phyloP scores from a whole-genome alignment of 768 basidiomycete genomes.

The Suillus brevipes region DNA sequence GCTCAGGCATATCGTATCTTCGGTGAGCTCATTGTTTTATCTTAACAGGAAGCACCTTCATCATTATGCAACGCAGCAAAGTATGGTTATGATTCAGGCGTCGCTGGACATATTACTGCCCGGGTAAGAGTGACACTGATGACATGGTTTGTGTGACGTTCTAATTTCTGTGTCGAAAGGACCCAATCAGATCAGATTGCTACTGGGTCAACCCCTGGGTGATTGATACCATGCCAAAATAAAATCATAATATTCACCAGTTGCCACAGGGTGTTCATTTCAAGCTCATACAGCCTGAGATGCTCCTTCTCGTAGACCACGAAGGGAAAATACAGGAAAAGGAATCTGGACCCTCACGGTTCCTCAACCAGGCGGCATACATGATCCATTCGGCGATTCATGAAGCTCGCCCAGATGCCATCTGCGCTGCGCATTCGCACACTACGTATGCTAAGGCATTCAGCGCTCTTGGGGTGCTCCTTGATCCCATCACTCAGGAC shows the following conservation, averaged over 20 bases:
- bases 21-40: constrained; percentile 26
- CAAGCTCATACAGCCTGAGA: constrained; percentile 42
- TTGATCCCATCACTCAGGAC: constrained; percentile 37
- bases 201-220: constrained; percentile 54
- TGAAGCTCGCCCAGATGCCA: constrained; percentile 35
- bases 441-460: constrained; percentile 38
- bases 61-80: constrained; percentile 21
- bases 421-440: constrained; percentile 37
- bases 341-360: constrained; percentile 29
- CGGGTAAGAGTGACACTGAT: constrained; percentile 21
- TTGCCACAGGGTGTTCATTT: constrained; percentile 43
- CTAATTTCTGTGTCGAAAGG: constrained; percentile 22
- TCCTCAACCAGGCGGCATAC: constrained; percentile 40
- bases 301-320: constrained; percentile 49
- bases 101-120: constrained; percentile 53
- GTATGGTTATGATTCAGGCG: constrained; percentile 47
- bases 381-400: constrained; percentile 38
- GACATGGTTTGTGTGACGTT: not conserved
- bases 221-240: constrained; percentile 6
- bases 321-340: constrained; percentile 33
- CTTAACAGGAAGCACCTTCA: not conserved
- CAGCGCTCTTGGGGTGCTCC: constrained; percentile 32
- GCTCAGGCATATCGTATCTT: constrained; percentile 49
- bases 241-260: not conserved
- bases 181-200: constrained; percentile 40